Percentiles rank a stretch among this genome's conserved stretches.
These are phyloP conservation scores for Trichosporon coremiiforme DNA, from an alignment of 1,284 basidiomycete species.

Conservation along the genomic window DNA sequence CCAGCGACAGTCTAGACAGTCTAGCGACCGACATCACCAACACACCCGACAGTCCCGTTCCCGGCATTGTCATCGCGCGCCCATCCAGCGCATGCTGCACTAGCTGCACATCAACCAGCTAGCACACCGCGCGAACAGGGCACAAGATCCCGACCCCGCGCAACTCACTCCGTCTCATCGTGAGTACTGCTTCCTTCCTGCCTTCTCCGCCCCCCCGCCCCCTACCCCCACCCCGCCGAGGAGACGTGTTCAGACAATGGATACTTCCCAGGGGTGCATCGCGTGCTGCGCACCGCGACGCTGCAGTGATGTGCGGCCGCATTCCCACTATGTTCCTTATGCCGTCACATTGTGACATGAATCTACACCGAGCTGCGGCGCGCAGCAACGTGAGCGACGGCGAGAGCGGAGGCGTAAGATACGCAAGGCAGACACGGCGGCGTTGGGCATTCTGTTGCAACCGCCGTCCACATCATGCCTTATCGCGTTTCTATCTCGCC, in stretches of 20 bases:
- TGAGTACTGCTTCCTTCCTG: background rate
- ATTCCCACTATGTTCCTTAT: conserved; percentile 2
- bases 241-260: too few relatives aligned
- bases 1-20: too few relatives aligned
- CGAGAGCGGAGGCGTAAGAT: background rate
- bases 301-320: too few relatives aligned
- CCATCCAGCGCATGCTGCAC: background rate
- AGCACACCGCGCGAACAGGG: background rate
- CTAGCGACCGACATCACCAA: background rate
- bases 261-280: too few relatives aligned
- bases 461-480: too few relatives aligned
- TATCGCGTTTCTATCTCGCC: too few relatives aligned
- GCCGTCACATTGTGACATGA: background rate
- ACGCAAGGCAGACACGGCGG: background rate
- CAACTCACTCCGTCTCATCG: background rate
- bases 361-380: too few relatives aligned
- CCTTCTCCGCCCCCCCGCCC: too few relatives aligned
- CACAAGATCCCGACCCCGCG: background rate
- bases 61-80: background rate
- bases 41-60: background rate
- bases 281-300: background rate
- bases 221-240: too few relatives aligned
- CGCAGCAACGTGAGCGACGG: too few relatives aligned
- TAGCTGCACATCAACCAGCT: background rate
- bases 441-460: too few relatives aligned